Evolutionary conservation across 495 filamentous ascomycete genomes (phyloP), one percentile per base, ranked within the genome.

Genomic region (Cryomyces minteri): DNA sequence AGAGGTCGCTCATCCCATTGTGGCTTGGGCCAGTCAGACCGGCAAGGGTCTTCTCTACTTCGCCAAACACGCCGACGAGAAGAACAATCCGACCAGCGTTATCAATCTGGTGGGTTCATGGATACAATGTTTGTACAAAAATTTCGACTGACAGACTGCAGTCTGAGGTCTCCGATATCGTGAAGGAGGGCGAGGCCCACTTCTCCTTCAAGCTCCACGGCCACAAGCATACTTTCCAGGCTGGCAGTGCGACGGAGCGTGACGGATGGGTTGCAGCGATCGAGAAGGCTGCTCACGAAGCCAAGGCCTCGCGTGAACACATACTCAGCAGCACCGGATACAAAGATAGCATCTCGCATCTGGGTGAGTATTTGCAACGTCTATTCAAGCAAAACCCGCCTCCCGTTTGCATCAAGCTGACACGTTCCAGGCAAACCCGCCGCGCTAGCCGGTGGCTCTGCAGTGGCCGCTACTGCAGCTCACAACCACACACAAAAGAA

Each of bases 21-120:
- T 76, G 54, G 80, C 90, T 38, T 93, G 92, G 81, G 84, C 88
- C 45, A 77, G 71, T 49, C 76, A 92, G 67, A 96, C 90, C 48
- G 88, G 90, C 57, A 94, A 92, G 73, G 90, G 90, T 63, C 79
- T 98, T 5, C 67, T 95, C 32, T 93, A 90, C 71, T 85, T 84
- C 64, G 76, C 77, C 62, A 95, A 95, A 79, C 74, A 81, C 54
- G 74, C 77, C 45, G 73, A 79, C 54, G 77, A 88, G 62, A 94
- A 88, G 76, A 66, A 68, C 40, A 74, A 70, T 41, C 88, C 88
- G 32, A 70, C 76, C 48, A 82, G 84, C 45, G 81, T 87, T 51
- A 75, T 94, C 62, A 87, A 88, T 59, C 60, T 95, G 54, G 86
- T 94, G 71, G 54, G 80, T 38, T 9, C 34, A 9, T 14, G 9